These are phyloP conservation scores for Trametes punicea DNA, from an alignment of 768 basidiomycete species.

Conservation along the genomic window DNA sequence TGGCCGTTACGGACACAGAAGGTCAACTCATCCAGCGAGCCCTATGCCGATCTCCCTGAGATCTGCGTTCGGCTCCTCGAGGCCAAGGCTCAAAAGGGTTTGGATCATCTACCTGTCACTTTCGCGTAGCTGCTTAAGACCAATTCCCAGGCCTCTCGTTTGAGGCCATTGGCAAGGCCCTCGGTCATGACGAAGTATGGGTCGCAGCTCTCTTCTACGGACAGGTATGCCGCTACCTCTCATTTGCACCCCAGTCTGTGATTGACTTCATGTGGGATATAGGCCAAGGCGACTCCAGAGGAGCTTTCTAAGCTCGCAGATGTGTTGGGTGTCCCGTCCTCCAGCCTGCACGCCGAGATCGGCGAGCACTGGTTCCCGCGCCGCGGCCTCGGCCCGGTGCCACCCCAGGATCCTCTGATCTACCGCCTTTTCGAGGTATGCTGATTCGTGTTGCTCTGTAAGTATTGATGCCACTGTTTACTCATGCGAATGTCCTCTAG, in stretches of 20 bases:
- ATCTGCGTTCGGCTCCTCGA: slow-evolving; percentile 51
- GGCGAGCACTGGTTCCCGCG: slow-evolving; percentile 74
- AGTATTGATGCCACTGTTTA: neutral
- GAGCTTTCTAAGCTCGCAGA: slow-evolving; percentile 54
- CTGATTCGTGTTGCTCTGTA: neutral
- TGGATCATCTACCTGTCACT: neutral
- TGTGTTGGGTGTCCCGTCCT: slow-evolving; percentile 46
- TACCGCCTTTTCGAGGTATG: slow-evolving; percentile 79
- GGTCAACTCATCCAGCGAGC: slow-evolving; percentile 22
- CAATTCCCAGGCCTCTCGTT: slow-evolving; percentile 57
- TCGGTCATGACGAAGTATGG: slow-evolving; percentile 79
- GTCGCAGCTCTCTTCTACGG: slow-evolving; percentile 80
- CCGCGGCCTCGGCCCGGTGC: slow-evolving; percentile 64
- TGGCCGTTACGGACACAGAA: slow-evolving; percentile 8
- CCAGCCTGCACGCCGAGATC: slow-evolving; percentile 40
- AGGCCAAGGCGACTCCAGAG: slow-evolving; percentile 67
- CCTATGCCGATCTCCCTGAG: slow-evolving; percentile 39
- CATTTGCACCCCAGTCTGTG: neutral
- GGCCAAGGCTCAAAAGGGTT: slow-evolving; percentile 67
- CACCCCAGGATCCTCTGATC: slow-evolving; percentile 75
- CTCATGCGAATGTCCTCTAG: slow-evolving; percentile 30
- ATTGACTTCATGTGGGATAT: neutral
- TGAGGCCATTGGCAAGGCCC: slow-evolving; percentile 58
- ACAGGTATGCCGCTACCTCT: slow-evolving; percentile 44
- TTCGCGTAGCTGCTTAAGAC: neutral